Evolutionary conservation across 2,329 filamentous ascomycete genomes (phyloP), one percentile per base, ranked within the genome.

Genomic region (Didymella exigua): DNA sequence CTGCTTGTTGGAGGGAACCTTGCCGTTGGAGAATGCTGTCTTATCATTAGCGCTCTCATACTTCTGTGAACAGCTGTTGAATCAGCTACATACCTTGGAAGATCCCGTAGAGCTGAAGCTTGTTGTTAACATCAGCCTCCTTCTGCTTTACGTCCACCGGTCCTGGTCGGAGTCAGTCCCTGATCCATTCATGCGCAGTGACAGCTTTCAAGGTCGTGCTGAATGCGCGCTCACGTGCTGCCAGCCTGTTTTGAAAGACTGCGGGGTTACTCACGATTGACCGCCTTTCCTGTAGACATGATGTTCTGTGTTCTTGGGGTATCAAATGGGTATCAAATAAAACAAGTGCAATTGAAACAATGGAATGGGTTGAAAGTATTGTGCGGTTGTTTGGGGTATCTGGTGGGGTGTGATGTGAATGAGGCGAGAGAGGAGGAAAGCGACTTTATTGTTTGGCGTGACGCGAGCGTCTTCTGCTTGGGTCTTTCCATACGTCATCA

Each of bases 61-160:
- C 16, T 40, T 24, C 29, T 2, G 4, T 11, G 13, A 13, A 7
- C 2, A 8, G 14, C 19, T 40, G 43, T 5, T 44, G 30, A 41
- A 27, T 21, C 11, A 13, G 21, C n/a, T 16, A 61, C 79, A 58
- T 75, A 87, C 84, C 84, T 65, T 83, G 80, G 77, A 88, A 85
- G 76, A 98, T 97, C 70, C 93, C 95, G 71, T 96, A 99, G 31
- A 98, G 78, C 78, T 97, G 93, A 46, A 99, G 87, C 82, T 99
- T 99, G 74, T 87, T 86, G 78, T 95, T 95, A 43, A 98, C 88
- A 75, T 96, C 85, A 71, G 79, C 84, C 80, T 96, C 91, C 83
- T 93, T 93, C 75, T 84, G 76, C 79, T 89, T 87, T 58, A 83
- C 69, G 76, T 95, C 84, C 59, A 85, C 88, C 27, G 91, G 90